Conservation (phyloP, 2,329 filamentous ascomycete genomes). For the Chalara sp. region DNA sequence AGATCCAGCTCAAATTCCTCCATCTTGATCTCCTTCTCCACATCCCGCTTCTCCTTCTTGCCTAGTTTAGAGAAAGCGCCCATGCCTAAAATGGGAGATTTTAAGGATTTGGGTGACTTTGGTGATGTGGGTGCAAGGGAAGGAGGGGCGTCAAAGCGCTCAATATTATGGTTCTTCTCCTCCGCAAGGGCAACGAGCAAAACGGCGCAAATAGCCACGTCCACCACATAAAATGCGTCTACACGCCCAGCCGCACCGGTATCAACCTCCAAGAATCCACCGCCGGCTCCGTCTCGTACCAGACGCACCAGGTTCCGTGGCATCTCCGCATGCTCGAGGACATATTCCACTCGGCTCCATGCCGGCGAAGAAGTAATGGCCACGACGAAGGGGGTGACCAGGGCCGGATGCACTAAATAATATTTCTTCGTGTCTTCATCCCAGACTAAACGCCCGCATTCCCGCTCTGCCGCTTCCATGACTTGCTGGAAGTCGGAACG, state of each 20-base stretch:
- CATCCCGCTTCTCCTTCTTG: constrained; percentile 9
- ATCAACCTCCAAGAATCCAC: constrained; percentile 53
- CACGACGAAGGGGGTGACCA: constrained; percentile 57
- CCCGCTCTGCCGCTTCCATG: constrained; percentile 56
- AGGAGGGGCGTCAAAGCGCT: constrained; percentile 55
- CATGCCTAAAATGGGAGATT: neutral
- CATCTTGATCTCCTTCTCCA: constrained; percentile 30
- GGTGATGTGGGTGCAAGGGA: constrained; percentile 12
- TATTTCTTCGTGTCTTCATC: constrained; percentile 52
- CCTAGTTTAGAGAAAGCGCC: constrained; percentile 1
- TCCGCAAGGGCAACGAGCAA: constrained; percentile 52
- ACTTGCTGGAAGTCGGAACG: constrained; percentile 52
- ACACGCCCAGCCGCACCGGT: constrained; percentile 52
- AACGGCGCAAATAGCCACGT: constrained; percentile 54
- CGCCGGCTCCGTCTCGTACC: constrained; percentile 52
- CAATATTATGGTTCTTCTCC: constrained; percentile 42
- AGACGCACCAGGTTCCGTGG: constrained; percentile 54
- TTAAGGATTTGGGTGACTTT: constrained; percentile 17
- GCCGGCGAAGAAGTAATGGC: constrained; percentile 50
- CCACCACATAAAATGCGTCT: constrained; percentile 54
- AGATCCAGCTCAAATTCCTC: constrained; percentile 56
- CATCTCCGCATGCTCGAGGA: constrained; percentile 57
- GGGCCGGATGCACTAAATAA: constrained; percentile 57
- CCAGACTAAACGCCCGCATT: constrained; percentile 68
- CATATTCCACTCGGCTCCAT: constrained; percentile 56